Evolutionary conservation across 2,329 filamentous ascomycete genomes (phyloP).

Genomic region (Myotisia sp.): DNA sequence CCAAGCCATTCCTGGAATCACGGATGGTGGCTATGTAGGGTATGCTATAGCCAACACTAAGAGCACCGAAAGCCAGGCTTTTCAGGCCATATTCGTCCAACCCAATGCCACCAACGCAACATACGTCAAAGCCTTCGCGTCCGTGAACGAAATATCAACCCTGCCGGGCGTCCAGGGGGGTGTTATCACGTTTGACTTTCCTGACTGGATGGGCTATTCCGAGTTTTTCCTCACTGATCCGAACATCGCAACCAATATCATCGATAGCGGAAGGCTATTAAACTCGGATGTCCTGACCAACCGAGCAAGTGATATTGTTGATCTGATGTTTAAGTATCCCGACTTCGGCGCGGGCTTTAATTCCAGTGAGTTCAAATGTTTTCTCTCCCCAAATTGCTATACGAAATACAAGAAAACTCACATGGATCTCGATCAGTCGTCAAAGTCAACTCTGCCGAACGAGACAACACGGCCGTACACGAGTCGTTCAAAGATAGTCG

Average conservation of each 20-base stretch:
- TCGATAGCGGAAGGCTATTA: slow-evolving; percentile 19
- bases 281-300: slow-evolving; percentile 15
- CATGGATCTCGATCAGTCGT: slow-evolving; percentile 13
- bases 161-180: slow-evolving; percentile 13
- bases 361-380: slow-evolving; percentile 15
- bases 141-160: slow-evolving; percentile 14
- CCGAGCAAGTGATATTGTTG: slow-evolving; percentile 16
- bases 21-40: slow-evolving; percentile 19
- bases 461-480: slow-evolving; percentile 19
- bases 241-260: slow-evolving; percentile 21
- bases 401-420: not conserved
- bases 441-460: slow-evolving; percentile 16
- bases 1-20: slow-evolving; percentile 15
- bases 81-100: slow-evolving; percentile 21
- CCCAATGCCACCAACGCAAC: slow-evolving; percentile 18
- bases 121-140: slow-evolving; percentile 11
- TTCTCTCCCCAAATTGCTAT: slow-evolving; percentile 1
- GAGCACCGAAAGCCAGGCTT: slow-evolving; percentile 7
- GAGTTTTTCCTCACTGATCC: slow-evolving; percentile 18
- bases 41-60: slow-evolving; percentile 14
- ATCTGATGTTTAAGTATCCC: slow-evolving; percentile 17
- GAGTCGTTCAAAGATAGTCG: slow-evolving; percentile 17
- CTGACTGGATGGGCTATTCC: slow-evolving; percentile 18
- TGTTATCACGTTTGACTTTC: slow-evolving; percentile 15
- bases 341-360: slow-evolving; percentile 17